These are phyloP conservation scores for Pseudonectria foliicola DNA, from an alignment of 2,329 filamentous ascomycete species.

Conservation along the genomic window DNA sequence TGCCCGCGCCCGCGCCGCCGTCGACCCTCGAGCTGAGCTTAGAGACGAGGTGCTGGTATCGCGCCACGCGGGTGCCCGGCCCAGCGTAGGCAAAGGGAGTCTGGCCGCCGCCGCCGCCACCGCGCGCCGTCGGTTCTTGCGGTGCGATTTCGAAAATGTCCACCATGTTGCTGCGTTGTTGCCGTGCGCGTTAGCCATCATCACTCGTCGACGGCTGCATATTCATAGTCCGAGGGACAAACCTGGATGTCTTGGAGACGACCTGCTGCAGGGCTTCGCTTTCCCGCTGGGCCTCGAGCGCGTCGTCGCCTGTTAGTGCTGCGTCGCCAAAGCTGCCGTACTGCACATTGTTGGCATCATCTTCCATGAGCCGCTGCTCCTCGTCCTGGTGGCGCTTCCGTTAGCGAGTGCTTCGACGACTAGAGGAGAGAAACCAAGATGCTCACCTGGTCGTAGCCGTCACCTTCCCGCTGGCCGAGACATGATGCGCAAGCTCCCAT, in stretches of 20 bases:
- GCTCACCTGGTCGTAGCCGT: conserved; percentile 48
- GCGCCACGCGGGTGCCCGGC: conserved; percentile 48
- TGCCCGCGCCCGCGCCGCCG: conserved; percentile 32
- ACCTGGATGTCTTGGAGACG: conserved; percentile 59
- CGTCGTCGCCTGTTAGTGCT: conserved; percentile 47
- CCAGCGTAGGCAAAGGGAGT: conserved; percentile 42
- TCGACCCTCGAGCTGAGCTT: conserved; percentile 46
- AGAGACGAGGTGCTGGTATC: conserved; percentile 55
- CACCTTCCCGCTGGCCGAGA: conserved; percentile 44
- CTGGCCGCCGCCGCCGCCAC: too few species aligned
- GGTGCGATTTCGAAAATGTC: conserved; percentile 61
- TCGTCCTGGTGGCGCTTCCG: conserved; percentile 39
- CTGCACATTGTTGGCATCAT: conserved; percentile 50
- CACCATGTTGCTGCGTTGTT: conserved; percentile 50
- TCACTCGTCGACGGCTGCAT: too few species aligned
- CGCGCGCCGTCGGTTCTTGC: conserved; percentile 34
- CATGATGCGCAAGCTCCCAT: conserved; percentile 60
- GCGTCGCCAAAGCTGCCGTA: conserved; percentile 59
- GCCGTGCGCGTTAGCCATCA: not conserved
- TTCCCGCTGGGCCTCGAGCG: conserved; percentile 56
- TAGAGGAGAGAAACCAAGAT: conserved; percentile 10
- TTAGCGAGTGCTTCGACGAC: conserved; percentile 3
- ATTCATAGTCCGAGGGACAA: too few species aligned
- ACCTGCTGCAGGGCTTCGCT: conserved; percentile 58
- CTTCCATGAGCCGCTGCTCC: conserved; percentile 52